These are phyloP conservation scores for Leccinum griseonigrum DNA, from an alignment of 1,284 basidiomycete genomes.

Conservation along the genomic window DNA sequence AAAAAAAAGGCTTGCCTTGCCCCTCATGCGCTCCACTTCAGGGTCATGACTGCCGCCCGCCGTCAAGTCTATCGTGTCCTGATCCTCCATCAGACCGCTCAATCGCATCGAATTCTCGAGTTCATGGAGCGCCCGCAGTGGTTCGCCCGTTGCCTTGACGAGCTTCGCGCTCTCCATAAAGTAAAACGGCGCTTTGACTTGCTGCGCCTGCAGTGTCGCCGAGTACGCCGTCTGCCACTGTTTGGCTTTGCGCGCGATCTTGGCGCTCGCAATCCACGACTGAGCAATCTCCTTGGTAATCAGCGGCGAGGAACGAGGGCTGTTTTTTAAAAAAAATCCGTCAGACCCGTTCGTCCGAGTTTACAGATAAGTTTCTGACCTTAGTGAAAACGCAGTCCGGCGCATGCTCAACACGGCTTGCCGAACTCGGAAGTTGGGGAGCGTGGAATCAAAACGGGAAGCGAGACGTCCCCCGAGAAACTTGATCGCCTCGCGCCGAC, in stretches of 20 bases:
- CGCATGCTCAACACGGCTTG: constrained; percentile 92
- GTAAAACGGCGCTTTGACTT: constrained; percentile 72
- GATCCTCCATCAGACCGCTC: constrained; percentile 41
- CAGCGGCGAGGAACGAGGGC: constrained; percentile 32
- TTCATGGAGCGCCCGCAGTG: constrained; percentile 86
- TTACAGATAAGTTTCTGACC: constrained; percentile 43
- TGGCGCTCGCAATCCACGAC: constrained; percentile 91
- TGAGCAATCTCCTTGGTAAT: constrained; percentile 69
- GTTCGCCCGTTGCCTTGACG: constrained; percentile 77
- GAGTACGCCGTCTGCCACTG: constrained; percentile 98
- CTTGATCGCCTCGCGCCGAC: constrained; percentile 28
- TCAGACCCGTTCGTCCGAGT: constrained; percentile 11
- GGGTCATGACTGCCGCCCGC: constrained; percentile 43
- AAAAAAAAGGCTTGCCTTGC: constrained; percentile 58
- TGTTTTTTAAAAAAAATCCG: constrained; percentile 2
- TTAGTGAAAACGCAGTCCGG: constrained; percentile 79
- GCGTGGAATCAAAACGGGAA: constrained; percentile 71
- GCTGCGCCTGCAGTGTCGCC: constrained; percentile 88
- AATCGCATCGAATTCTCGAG: constrained; percentile 76
- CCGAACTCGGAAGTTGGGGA: constrained; percentile 90
- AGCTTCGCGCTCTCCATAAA: constrained; percentile 95
- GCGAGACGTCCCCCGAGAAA: constrained; percentile 38
- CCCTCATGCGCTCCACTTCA: constrained; percentile 53
- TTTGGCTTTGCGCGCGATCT: constrained; percentile 92
- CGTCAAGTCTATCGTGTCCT: constrained; percentile 55